phyloP scores from a whole-genome alignment of 306 rosid species.

The Sechiopsis laciniata region DNA sequence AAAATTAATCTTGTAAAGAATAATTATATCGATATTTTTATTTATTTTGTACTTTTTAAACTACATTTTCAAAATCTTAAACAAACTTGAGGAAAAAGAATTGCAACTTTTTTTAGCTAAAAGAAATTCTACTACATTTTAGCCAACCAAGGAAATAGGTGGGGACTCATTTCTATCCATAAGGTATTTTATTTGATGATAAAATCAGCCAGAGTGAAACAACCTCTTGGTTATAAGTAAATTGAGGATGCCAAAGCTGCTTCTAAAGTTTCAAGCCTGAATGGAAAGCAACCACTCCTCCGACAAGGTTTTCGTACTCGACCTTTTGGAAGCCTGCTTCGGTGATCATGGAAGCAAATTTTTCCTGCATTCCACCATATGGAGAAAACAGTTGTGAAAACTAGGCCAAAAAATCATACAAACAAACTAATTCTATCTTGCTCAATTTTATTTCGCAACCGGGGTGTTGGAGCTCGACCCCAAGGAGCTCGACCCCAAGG shows the following conservation, averaged over 20 bases:
- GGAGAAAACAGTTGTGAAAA: background rate
- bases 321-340: conserved; percentile 87
- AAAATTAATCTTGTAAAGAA: background rate
- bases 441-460: background rate
- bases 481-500: background rate
- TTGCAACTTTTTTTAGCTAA: background rate
- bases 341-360: conserved; percentile 72
- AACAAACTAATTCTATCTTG: background rate
- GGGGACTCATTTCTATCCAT: background rate
- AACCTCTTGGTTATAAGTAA: background rate
- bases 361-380: conserved; percentile 50
- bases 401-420: background rate
- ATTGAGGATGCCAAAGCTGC: background rate
- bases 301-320: conserved; percentile 79
- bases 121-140: background rate
- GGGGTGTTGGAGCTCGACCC: background rate
- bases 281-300: conserved; percentile 93
- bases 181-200: background rate
- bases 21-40: background rate
- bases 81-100: background rate
- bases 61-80: background rate
- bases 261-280: conserved; percentile 66
- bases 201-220: background rate
- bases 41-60: background rate
- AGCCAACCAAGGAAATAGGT: background rate